Conservation (phyloP, 192 early-diverging fungal species). For the Podila horticola region DNA sequence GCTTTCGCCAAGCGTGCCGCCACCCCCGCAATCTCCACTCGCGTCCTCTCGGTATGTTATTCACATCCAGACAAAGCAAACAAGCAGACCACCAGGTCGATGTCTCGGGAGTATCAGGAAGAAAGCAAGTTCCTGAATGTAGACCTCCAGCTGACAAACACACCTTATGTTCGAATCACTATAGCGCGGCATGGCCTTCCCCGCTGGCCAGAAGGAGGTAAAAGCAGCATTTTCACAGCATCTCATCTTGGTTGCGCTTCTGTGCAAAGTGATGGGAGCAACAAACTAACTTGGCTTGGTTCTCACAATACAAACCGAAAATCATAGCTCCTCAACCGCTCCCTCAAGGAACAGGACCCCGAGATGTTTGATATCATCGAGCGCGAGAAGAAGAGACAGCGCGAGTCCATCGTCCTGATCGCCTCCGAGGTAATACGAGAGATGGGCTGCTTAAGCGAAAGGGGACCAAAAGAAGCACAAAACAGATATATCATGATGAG, state of each 20-base stretch:
- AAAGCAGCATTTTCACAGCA: neutral
- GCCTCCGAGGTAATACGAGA: conserved; percentile 83
- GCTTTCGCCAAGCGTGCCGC: conserved; percentile 42
- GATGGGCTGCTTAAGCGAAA: no score
- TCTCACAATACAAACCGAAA: neutral
- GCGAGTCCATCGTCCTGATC: conserved; percentile 92
- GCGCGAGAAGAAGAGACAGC: conserved; percentile 93
- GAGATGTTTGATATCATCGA: conserved; percentile 96
- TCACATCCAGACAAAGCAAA: no score
- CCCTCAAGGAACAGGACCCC: conserved; percentile 82
- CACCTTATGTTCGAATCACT: neutral
- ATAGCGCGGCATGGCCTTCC: conserved; percentile 62
- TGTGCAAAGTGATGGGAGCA: neutral
- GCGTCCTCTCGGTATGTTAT: conserved; percentile 36
- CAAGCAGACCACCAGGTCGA: no score
- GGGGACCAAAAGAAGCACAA: no score
- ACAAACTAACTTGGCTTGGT: neutral
- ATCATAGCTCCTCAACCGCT: conserved; percentile 75
- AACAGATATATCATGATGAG: no score
- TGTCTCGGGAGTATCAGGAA: no score
- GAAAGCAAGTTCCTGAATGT: neutral
- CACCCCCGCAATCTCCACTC: conserved; percentile 41
- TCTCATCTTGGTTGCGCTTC: neutral
- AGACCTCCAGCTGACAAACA: neutral
- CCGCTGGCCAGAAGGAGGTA: conserved; percentile 65